Evolutionary conservation across 2,329 filamentous ascomycete genomes (phyloP).

Genomic region (Coniochaeta sp.): DNA sequence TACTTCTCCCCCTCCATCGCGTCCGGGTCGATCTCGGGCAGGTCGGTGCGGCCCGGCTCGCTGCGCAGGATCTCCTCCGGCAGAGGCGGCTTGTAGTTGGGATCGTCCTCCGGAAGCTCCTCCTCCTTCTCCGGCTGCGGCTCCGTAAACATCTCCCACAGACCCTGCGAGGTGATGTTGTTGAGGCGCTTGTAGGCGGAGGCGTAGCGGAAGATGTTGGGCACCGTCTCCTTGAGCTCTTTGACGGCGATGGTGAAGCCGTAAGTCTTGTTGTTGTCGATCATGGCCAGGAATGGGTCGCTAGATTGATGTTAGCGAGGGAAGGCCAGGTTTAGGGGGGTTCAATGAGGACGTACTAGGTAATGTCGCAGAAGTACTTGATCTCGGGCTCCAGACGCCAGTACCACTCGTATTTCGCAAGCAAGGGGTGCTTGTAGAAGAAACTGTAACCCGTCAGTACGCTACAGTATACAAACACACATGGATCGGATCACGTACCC

Average conservation of each 20-base stretch:
- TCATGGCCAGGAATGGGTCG: slow-evolving; percentile 95
- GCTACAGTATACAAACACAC: background rate
- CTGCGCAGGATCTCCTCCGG: slow-evolving; percentile 76
- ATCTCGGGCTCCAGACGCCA: slow-evolving; percentile 99
- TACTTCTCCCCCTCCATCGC: slow-evolving; percentile 96
- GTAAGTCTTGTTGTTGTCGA: slow-evolving; percentile 90
- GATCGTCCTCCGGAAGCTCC: slow-evolving; percentile 51
- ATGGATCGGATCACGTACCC: slow-evolving; percentile 56
- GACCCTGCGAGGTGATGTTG: slow-evolving; percentile 80
- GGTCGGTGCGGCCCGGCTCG: slow-evolving; percentile 61
- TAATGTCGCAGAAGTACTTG: slow-evolving; percentile 99
- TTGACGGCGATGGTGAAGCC: slow-evolving; percentile 99
- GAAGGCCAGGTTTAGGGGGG: background rate
- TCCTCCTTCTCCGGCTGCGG: slow-evolving; percentile 59
- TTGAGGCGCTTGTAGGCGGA: slow-evolving; percentile 92
- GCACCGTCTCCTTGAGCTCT: slow-evolving; percentile 93
- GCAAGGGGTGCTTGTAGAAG: slow-evolving; percentile 94
- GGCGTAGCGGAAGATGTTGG: slow-evolving; percentile 98
- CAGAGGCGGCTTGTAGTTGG: slow-evolving; percentile 58
- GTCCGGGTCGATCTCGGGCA: slow-evolving; percentile 82
- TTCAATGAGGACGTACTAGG: slow-evolving; percentile 58
- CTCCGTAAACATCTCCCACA: slow-evolving; percentile 99
- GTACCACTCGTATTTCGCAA: slow-evolving; percentile 98
- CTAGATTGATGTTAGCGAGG: slow-evolving; percentile 33
- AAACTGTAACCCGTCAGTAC: slow-evolving; percentile 45